These are phyloP conservation scores for Penicillium sp. DNA, from an alignment of 2,329 filamentous ascomycete genomes.

Conservation along the genomic window DNA sequence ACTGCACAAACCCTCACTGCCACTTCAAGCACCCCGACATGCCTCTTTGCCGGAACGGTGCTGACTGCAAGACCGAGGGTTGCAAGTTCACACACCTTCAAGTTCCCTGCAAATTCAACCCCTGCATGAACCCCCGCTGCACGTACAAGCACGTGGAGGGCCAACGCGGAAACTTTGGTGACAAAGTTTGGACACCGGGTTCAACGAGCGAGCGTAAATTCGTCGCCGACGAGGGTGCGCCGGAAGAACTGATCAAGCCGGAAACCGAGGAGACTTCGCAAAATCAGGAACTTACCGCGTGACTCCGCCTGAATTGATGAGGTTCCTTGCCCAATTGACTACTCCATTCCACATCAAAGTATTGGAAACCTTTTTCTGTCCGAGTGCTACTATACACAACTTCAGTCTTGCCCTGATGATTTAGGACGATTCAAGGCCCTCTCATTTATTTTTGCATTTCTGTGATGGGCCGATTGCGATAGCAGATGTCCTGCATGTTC, in stretches of 20 bases:
- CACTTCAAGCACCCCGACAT: conserved; percentile 83
- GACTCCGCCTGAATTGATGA: conserved; percentile 21
- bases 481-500: conserved; percentile 7
- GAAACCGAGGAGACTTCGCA: conserved; percentile 32
- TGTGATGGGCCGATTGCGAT: conserved; percentile 8
- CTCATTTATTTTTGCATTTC: conserved; percentile 23
- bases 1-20: conserved; percentile 82
- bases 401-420: conserved; percentile 15
- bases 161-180: conserved; percentile 75
- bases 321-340: background rate
- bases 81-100: conserved; percentile 89
- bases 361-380: too few relatives aligned
- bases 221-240: conserved; percentile 56
- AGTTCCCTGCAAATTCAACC: conserved; percentile 82
- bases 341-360: background rate
- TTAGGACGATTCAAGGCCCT: conserved; percentile 22
- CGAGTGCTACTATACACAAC: conserved; percentile 24
- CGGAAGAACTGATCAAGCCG: conserved; percentile 69
- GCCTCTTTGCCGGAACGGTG: conserved; percentile 85
- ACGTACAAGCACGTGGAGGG: conserved; percentile 86
- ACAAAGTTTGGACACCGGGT: conserved; percentile 79
- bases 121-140: conserved; percentile 84
- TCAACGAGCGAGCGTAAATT: conserved; percentile 80
- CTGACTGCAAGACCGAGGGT: conserved; percentile 70
- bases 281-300: conserved; percentile 30